Conservation (phyloP, 148 eudicot species). For the Fagopyrum tataricum region DNA sequence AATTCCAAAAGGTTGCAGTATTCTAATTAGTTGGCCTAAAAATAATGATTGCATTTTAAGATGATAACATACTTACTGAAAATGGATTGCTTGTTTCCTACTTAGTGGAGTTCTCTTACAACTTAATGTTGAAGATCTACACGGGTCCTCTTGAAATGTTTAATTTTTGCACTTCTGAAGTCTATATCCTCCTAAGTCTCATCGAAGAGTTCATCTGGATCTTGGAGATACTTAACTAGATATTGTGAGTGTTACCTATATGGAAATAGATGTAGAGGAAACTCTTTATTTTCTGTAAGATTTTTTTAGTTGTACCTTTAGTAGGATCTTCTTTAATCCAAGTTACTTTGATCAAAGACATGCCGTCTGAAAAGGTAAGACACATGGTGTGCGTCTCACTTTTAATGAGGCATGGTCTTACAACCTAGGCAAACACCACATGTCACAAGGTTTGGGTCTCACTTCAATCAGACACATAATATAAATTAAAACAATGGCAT, state of each 20-base stretch:
- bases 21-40: neutral
- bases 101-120: neutral
- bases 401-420: too few species aligned
- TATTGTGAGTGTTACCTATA: neutral
- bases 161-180: neutral
- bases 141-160: neutral
- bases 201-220: neutral
- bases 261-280: neutral
- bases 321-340: neutral
- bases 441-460: too few species aligned
- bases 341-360: too few species aligned
- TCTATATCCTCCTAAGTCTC: neutral
- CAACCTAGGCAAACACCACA: too few species aligned
- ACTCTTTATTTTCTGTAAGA: neutral
- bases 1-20: too few species aligned
- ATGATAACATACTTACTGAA: neutral
- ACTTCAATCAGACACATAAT: too few species aligned
- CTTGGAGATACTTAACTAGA: neutral
- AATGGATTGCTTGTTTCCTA: neutral
- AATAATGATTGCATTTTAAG: neutral
- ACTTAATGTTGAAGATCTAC: neutral
- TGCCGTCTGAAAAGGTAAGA: too few species aligned
- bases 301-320: neutral
- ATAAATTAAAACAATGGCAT: too few species aligned
- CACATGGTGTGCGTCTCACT: too few species aligned